These are phyloP conservation scores for Barnettozyma vustinii DNA, from an alignment of 805 yeast genomes.

Conservation along the genomic window DNA sequence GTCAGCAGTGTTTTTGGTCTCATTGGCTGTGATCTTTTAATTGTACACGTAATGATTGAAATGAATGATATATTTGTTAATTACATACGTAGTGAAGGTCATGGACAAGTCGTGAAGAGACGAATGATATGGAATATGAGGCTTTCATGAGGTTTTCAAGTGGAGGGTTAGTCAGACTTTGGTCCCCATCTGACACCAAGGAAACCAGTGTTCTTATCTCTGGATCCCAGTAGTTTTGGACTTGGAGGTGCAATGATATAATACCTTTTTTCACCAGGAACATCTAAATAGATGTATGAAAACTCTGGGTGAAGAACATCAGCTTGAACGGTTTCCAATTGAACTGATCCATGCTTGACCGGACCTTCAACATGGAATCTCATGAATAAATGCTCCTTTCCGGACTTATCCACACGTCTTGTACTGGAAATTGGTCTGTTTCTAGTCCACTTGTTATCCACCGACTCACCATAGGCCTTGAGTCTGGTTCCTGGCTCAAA, in stretches of 20 bases:
- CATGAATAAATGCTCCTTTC: constrained; percentile 78
- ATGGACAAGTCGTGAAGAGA: not conserved
- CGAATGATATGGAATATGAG: not conserved
- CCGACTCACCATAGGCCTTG: constrained; percentile 77
- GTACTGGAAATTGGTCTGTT: constrained; percentile 76
- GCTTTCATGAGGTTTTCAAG: too few species aligned
- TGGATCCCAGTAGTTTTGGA: constrained; percentile 33
- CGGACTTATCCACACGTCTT: constrained; percentile 63
- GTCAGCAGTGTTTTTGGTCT: not conserved
- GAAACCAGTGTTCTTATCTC: constrained; percentile 48
- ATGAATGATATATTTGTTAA: not conserved
- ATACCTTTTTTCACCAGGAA: constrained; percentile 62
- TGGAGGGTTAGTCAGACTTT: constrained; percentile 38
- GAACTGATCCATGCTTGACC: constrained; percentile 59
- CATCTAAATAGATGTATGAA: constrained; percentile 68
- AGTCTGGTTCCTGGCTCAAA: constrained; percentile 46
- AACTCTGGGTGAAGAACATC: constrained; percentile 63
- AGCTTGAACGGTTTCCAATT: constrained; percentile 71
- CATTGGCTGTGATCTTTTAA: constrained; percentile 3
- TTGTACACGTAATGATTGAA: not conserved
- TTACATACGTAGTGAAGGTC: not conserved
- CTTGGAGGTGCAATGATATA: constrained; percentile 64
- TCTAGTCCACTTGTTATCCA: constrained; percentile 76
- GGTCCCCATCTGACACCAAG: constrained; percentile 89
- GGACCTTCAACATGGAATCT: constrained; percentile 80